Evolutionary conservation across 2,329 filamentous ascomycete species (phyloP).

Genomic region (Xylariaceae sp.): DNA sequence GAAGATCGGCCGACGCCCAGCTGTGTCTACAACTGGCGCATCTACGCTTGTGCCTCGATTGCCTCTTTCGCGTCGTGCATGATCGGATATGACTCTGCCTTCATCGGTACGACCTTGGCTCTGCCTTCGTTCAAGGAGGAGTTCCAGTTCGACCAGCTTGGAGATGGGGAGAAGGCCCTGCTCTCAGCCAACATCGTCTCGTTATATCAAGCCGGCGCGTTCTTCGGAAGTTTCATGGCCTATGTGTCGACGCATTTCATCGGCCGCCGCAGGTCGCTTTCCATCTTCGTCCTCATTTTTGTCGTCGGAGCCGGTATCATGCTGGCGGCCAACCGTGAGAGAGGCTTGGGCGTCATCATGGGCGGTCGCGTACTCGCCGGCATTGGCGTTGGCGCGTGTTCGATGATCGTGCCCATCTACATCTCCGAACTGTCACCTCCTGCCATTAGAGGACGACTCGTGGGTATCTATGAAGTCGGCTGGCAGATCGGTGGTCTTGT

Average conservation of each 20-base stretch:
- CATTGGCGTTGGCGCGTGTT: conserved; percentile 58
- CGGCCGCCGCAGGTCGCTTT: conserved; percentile 61
- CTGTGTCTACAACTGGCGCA: conserved; percentile 58
- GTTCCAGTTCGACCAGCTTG: conserved; percentile 57
- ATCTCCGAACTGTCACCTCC: conserved; percentile 58
- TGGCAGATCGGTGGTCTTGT: conserved; percentile 61
- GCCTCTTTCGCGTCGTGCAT: conserved; percentile 54
- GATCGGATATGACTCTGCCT: conserved; percentile 65
- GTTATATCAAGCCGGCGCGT: conserved; percentile 77
- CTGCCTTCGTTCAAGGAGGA: conserved; percentile 65
- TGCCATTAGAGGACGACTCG: conserved; percentile 59
- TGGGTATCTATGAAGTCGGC: conserved; percentile 63
- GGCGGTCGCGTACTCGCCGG: conserved; percentile 60
- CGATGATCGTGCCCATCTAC: conserved; percentile 61
- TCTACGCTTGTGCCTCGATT: conserved; percentile 49
- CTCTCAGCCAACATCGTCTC: conserved; percentile 74
- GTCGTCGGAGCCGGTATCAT: conserved; percentile 68
- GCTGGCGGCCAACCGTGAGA: conserved; percentile 58
- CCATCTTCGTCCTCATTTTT: conserved; percentile 60
- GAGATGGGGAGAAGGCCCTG: conserved; percentile 44
- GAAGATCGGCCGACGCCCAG: conserved; percentile 55
- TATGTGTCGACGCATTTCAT: conserved; percentile 63
- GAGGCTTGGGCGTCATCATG: conserved; percentile 61
- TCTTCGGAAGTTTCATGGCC: conserved; percentile 72
- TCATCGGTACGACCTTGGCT: conserved; percentile 73